Conservation (phyloP, 495 filamentous ascomycete species). For the Pseudomonodictys pantanalensis region DNA sequence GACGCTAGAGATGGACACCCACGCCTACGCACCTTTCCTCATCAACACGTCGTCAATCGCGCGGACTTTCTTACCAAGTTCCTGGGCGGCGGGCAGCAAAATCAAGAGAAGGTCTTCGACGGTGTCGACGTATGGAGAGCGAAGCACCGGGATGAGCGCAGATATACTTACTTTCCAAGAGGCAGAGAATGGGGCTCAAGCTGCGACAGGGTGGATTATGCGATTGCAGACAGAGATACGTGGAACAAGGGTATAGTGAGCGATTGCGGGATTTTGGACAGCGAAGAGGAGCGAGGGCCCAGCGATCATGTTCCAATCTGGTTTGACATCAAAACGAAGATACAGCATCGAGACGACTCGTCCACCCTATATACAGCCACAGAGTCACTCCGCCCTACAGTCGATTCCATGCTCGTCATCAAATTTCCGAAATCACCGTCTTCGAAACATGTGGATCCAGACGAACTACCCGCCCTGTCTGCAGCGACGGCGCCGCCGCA, state of each 20-base stretch:
- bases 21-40: constrained; percentile 41
- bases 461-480: no score
- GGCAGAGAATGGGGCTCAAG: constrained; percentile 34
- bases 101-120: constrained; percentile 13
- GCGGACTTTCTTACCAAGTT: constrained; percentile 51
- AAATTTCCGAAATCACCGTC: no score
- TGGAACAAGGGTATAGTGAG: constrained; percentile 17
- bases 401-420: no score
- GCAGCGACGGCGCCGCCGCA: no score
- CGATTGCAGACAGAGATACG: constrained; percentile 31
- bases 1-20: constrained; percentile 46
- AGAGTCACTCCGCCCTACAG: no score
- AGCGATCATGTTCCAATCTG: constrained; percentile 43
- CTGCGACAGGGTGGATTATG: constrained; percentile 42
- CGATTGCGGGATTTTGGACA: constrained; percentile 38
- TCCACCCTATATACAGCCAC: no score
- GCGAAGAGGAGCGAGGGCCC: constrained; percentile 34
- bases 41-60: constrained; percentile 49
- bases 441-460: no score
- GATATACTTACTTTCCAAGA: constrained; percentile 41
- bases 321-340: constrained; percentile 19
- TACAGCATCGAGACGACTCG: no score
- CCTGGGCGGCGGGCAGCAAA: constrained; percentile 30
- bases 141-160: constrained; percentile 31
- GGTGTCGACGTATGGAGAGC: constrained; percentile 38